A percentile compares a stretch with the other conserved stretches of the same genome.
phyloP scores from a whole-genome alignment of 768 basidiomycete genomes.

The Rhizopogon roseolus region DNA sequence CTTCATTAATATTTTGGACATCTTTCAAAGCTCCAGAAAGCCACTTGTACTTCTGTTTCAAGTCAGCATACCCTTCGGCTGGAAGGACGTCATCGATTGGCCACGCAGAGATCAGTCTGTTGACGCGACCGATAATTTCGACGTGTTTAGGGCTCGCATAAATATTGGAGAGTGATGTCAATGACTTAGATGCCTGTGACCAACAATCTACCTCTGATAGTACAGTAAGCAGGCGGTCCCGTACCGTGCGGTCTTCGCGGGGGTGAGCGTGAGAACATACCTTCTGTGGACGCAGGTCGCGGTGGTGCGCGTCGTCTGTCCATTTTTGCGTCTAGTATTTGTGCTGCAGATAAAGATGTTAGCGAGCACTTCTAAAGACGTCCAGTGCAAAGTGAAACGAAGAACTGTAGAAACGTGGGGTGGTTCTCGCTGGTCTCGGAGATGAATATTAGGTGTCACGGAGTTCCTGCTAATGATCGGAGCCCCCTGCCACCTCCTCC shows the following conservation, averaged over 20 bases:
- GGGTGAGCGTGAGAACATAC: constrained; percentile 35
- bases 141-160: constrained; percentile 43
- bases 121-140: constrained; percentile 68
- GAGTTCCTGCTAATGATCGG: not conserved
- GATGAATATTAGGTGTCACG: not conserved
- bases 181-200: constrained; percentile 60
- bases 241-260: not conserved
- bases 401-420: not conserved
- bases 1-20: constrained; percentile 51
- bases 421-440: not conserved
- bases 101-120: constrained; percentile 68
- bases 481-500: not conserved
- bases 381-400: not conserved
- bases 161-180: constrained; percentile 50
- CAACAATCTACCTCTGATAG: constrained; percentile 69
- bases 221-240: constrained; percentile 1
- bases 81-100: constrained; percentile 66
- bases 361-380: not conserved
- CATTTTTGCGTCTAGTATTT: constrained; percentile 33
- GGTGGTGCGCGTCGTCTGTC: constrained; percentile 60
- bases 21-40: constrained; percentile 58
- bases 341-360: not conserved
- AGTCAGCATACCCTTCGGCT: constrained; percentile 59
- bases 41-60: constrained; percentile 62
- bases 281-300: constrained; percentile 75